Conservation (phyloP, 345 rosid species). For the Trapa bicornis region DNA sequence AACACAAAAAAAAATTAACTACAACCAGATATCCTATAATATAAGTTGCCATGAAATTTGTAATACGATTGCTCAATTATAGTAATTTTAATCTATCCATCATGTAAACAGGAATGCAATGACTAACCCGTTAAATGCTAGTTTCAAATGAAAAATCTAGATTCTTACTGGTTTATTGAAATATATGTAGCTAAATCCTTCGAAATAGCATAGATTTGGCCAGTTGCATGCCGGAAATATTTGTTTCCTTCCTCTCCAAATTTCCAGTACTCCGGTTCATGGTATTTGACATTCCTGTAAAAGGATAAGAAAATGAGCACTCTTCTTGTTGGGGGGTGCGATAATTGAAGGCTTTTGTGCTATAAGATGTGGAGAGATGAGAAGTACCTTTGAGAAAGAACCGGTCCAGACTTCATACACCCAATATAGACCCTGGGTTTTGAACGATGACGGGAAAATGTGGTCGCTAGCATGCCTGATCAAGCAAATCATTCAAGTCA, state of each 20-base stretch:
- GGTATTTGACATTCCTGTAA: conserved; percentile 79
- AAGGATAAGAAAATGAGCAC: conserved; percentile 3
- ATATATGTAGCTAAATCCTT: conserved; percentile 88
- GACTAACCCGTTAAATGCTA: not conserved
- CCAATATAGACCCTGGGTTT: conserved; percentile 89
- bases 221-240: conserved; percentile 94
- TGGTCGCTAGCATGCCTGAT: conserved; percentile 72
- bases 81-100: not conserved
- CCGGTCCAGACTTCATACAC: conserved; percentile 99
- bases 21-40: not conserved
- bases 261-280: conserved; percentile 98
- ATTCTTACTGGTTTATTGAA: conserved; percentile 66
- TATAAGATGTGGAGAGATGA: not conserved
- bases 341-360: not conserved
- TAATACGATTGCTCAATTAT: not conserved
- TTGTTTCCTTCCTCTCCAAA: conserved; percentile 94
- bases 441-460: conserved; percentile 78
- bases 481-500: conserved; percentile 3
- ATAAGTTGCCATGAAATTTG: not conserved
- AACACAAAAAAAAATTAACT: not conserved
- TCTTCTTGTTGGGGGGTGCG: not conserved
- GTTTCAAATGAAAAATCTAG: conserved; percentile 1
- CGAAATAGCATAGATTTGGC: conserved; percentile 94
- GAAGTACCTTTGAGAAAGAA: conserved; percentile 77
- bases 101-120: not conserved